phyloP scores from a whole-genome alignment of 164 flowering plant genomes.

The Stephania japonica region DNA sequence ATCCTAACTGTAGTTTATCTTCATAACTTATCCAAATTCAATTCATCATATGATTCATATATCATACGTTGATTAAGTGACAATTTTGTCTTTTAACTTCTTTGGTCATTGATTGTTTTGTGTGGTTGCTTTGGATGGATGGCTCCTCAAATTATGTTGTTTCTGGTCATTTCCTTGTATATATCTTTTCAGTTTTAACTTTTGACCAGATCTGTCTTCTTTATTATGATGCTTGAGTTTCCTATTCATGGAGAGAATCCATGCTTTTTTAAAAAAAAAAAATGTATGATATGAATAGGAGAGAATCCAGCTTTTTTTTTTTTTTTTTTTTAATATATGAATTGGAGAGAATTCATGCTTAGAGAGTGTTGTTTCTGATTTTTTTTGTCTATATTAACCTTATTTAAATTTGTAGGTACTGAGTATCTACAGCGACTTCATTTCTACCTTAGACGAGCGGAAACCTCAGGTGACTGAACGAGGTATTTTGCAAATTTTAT shows the following conservation, averaged over 20 bases:
- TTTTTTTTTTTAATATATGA: no score
- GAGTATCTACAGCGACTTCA: slow-evolving; percentile 53
- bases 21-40: no score
- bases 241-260: neutral
- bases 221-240: neutral
- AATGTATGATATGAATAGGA: neutral
- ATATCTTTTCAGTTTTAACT: no score
- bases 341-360: neutral
- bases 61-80: no score
- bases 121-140: neutral
- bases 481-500: slow-evolving; percentile 76
- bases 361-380: neutral
- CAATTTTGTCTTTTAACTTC: no score
- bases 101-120: no score
- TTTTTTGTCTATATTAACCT: slow-evolving; percentile 3
- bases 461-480: slow-evolving; percentile 65
- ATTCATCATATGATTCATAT: no score
- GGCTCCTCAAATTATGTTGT: neutral
- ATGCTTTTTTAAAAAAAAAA: neutral
- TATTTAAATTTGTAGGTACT: slow-evolving; percentile 42
- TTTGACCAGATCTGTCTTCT: neutral
- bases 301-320: no score
- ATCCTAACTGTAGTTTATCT: no score
- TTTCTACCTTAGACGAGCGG: slow-evolving; percentile 36
- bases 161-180: no score